Conservation (phyloP, 2,329 filamentous ascomycete genomes). For the Huntiella decipiens region DNA sequence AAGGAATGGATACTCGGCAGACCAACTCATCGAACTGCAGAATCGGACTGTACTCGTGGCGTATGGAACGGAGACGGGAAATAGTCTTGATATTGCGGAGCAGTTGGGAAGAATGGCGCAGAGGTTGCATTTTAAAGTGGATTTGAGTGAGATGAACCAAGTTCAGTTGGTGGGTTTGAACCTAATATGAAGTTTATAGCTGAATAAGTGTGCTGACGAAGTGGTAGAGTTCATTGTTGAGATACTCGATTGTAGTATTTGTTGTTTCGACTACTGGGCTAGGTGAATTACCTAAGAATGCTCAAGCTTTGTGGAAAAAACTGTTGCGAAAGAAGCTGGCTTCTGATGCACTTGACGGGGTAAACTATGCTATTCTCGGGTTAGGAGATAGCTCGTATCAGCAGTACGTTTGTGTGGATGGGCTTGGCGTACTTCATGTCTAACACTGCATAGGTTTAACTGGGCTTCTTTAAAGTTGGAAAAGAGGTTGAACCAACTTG, state of each 20-base stretch:
- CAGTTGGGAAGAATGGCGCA: constrained; percentile 59
- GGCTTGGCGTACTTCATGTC: background rate
- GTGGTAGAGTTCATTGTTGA: constrained; percentile 29
- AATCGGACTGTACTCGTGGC: constrained; percentile 43
- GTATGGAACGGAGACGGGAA: constrained; percentile 91
- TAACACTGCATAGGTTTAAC: constrained; percentile 48
- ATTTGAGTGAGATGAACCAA: constrained; percentile 58
- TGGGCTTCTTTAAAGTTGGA: constrained; percentile 79
- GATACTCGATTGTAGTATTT: constrained; percentile 48
- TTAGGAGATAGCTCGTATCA: constrained; percentile 88
- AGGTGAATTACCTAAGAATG: constrained; percentile 78
- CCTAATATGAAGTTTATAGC: constrained; percentile 11
- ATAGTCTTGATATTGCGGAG: constrained; percentile 76
- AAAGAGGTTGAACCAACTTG: constrained; percentile 66
- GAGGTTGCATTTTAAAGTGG: constrained; percentile 58
- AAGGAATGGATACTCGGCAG: no score
- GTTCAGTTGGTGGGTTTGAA: constrained; percentile 46
- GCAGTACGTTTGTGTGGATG: constrained; percentile 35
- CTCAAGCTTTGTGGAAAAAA: constrained; percentile 64
- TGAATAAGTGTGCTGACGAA: background rate
- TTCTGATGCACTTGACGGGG: constrained; percentile 43
- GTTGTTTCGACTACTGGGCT: constrained; percentile 85
- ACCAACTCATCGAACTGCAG: background rate
- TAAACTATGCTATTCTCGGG: constrained; percentile 73
- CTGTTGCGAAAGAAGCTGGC: constrained; percentile 63